phyloP scores from a whole-genome alignment of 2,329 filamentous ascomycete genomes.

The Hypoxylon sp. region DNA sequence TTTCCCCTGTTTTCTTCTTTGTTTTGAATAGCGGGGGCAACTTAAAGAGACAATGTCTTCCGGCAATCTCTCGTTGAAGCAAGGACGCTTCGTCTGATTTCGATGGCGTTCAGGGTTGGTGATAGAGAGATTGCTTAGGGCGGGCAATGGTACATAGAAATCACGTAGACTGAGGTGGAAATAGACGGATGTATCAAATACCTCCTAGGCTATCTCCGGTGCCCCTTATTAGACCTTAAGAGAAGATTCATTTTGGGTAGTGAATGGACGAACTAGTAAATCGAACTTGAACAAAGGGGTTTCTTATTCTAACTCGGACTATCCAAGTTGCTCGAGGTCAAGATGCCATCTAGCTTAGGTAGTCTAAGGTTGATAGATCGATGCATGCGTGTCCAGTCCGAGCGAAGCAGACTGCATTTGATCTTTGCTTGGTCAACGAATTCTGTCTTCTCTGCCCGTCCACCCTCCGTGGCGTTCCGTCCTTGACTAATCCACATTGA shows the following conservation, averaged over 20 bases:
- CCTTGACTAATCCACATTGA: not conserved
- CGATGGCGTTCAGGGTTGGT: not conserved
- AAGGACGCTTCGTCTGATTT: not conserved
- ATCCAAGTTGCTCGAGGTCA: slow-evolving; percentile 12
- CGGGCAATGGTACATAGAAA: not conserved
- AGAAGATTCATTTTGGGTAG: not conserved
- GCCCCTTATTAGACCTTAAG: too few species aligned
- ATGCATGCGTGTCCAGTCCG: slow-evolving; percentile 13
- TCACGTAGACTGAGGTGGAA: slow-evolving; percentile 9
- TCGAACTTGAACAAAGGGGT: slow-evolving; percentile 11
- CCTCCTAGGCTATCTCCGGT: too few species aligned
- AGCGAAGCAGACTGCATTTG: slow-evolving; percentile 5
- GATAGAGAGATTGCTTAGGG: not conserved
- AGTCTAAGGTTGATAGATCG: too few species aligned
- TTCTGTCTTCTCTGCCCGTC: not conserved
- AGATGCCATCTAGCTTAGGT: slow-evolving; percentile 23
- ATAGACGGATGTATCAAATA: slow-evolving; percentile 21
- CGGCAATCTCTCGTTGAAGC: not conserved
- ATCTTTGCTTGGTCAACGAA: slow-evolving; percentile 2
- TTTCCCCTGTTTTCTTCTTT: too few species aligned
- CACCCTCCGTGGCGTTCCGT: too few species aligned
- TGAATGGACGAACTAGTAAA: not conserved
- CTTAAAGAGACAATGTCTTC: not conserved
- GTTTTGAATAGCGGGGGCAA: not conserved
- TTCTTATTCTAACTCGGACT: slow-evolving; percentile 20